Conservation (phyloP, 768 basidiomycete genomes). For the Suillus lakei region DNA sequence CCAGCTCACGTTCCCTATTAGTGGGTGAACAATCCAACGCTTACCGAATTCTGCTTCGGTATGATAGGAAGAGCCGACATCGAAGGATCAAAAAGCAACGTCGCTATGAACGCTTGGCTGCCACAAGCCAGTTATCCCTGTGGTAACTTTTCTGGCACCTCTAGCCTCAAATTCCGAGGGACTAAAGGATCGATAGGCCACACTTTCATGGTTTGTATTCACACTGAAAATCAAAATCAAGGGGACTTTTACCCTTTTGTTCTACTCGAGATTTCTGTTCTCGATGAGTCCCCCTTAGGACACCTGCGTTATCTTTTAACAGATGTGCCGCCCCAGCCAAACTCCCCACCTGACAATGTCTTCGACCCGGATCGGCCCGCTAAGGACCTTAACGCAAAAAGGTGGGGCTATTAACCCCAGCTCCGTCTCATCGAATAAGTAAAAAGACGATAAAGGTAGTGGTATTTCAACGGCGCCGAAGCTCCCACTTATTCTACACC, state of each 20-base stretch:
- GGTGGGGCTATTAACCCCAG: constrained; percentile 70
- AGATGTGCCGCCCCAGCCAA: constrained; percentile 84
- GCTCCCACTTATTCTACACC: constrained; percentile 85
- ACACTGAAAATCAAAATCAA: constrained; percentile 85
- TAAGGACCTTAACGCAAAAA: constrained; percentile 68
- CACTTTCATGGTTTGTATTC: constrained; percentile 84
- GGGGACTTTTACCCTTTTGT: constrained; percentile 79
- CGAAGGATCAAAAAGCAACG: constrained; percentile 84
- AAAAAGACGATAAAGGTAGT: constrained; percentile 82
- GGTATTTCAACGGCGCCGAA: constrained; percentile 76
- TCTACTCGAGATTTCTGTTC: constrained; percentile 83
- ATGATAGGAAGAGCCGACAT: constrained; percentile 85
- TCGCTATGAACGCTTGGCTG: constrained; percentile 85
- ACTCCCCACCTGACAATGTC: constrained; percentile 84
- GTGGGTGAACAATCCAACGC: constrained; percentile 83
- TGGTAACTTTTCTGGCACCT: constrained; percentile 83
- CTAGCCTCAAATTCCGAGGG: constrained; percentile 79
- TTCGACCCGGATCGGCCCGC: constrained; percentile 71
- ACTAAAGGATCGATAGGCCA: constrained; percentile 86
- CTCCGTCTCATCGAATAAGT: constrained; percentile 79
- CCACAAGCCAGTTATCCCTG: constrained; percentile 83
- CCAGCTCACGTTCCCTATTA: constrained; percentile 83
- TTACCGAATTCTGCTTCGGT: constrained; percentile 81
- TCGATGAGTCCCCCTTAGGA: constrained; percentile 80
- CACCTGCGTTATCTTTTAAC: constrained; percentile 82